A percentile compares a stretch with the other conserved stretches of the same genome.
These are phyloP conservation scores for Fusarium chlamydosporum DNA, from an alignment of 2,329 filamentous ascomycete species.

Conservation along the genomic window DNA sequence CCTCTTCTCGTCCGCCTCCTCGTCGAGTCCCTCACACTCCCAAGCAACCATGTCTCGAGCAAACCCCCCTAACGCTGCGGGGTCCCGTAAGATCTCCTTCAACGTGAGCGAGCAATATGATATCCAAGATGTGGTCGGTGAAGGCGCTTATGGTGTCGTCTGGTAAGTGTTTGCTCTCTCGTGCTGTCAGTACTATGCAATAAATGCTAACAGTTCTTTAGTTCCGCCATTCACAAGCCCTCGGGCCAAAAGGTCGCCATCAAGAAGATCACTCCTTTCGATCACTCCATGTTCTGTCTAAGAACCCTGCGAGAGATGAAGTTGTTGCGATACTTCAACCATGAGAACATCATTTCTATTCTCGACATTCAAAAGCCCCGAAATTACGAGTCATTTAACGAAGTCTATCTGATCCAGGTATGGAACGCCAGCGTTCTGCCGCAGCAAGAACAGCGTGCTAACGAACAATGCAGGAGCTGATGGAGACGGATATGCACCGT, in stretches of 20 bases:
- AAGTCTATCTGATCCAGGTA: constrained; percentile 99
- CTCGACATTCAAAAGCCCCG: constrained; percentile 98
- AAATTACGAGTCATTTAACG: constrained; percentile 95
- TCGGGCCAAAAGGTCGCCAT: constrained; percentile 99
- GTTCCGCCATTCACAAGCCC: constrained; percentile 97
- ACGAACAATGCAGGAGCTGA: constrained; percentile 78
- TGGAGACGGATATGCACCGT: constrained; percentile 99
- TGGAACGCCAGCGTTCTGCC: constrained; percentile 41
- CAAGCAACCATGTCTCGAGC: constrained; percentile 65
- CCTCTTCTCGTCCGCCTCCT: constrained; percentile 10
- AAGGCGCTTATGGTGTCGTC: constrained; percentile 98
- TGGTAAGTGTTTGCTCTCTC: constrained; percentile 74
- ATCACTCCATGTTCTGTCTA: constrained; percentile 99
- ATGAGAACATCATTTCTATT: constrained; percentile 99
- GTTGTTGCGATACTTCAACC: constrained; percentile 97
- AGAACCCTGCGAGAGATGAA: constrained; percentile 99
- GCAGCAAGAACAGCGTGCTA: constrained; percentile 24
- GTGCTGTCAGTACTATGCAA: not conserved
- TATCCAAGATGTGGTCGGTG: constrained; percentile 98
- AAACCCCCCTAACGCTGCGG: constrained; percentile 69
- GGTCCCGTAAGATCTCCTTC: constrained; percentile 96
- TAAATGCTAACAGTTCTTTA: constrained; percentile 55
- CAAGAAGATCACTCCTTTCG: constrained; percentile 99
- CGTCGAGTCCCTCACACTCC: constrained; percentile 1
- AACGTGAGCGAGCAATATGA: constrained; percentile 99